Evolutionary conservation across 73 alveolate genomes (phyloP), one percentile per base, ranked within the genome.

Genomic region (Paramecium tetraurelia): DNA sequence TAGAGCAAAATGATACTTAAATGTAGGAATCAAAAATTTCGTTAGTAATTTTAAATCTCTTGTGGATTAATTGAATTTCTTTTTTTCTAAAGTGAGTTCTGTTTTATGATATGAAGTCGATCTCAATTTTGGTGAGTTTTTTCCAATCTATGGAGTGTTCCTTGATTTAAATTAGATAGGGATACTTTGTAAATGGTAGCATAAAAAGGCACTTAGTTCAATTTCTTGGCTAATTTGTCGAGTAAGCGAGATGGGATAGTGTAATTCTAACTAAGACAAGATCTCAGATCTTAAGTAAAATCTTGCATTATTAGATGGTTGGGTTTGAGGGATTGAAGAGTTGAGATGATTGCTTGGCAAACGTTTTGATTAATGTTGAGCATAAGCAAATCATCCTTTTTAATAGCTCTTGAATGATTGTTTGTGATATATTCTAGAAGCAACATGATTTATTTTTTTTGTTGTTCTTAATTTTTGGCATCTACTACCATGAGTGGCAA

Each of bases 1-100:
- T 10, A 27, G 5, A 1, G 5, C 4, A 8, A 0, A 18, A 53
- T 16, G 4, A 18, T 44, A 80, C 43, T 41, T 80, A 21, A 22
- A 44, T 22, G 21, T 80, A 80, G 22, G 75, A 20, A 80, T 80
- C 90, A 80, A 43, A 80, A 16, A 24, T 46, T 80, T 80, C 90
- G 22, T 80, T 80, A 0, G 90, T 44, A 5, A 80, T 80, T 38
- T 80, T 80, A 80, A 11, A 24, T 44, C 76, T 41, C 46, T 48
- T 80, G 29, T 80, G 90, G 16, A 80, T 80, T 41, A 80, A 43
- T 80, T 80, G 24, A 24, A 80, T 21, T 80, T 80, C 90, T 80
- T 41, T 44, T 24, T 80, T 31, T 80, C 90, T 80, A 48, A 80
- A 80, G 24, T 80, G 57, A 1, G 90, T 44, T 48, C 90, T 80